Base-by-base conservation (phyloP, 2,329 filamentous ascomycete species). In the Microcyclospora tardicrescens region DNA sequence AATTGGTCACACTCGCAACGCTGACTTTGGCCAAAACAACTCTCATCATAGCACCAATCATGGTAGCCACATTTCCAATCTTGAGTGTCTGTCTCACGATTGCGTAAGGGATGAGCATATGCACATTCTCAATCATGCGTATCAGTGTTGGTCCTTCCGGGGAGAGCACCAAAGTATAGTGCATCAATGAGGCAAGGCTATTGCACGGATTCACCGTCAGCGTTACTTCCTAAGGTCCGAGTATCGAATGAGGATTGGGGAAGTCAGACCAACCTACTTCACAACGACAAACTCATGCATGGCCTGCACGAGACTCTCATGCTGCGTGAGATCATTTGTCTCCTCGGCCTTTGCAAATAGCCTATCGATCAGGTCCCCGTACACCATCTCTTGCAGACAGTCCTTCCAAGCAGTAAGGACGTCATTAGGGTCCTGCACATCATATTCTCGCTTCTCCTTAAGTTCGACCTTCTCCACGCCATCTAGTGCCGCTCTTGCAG, bases 21-120 rank as follows among this genome's bases (percentile, higher is more conserved):
- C 80, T 82, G 40, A 86, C 64, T 61, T 91, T 91, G n/a, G 82
- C 77, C 11, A 91, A 67, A 12, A 87, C 67, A 12, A 89, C 63
- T 38, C 69, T 72, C 56, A 83, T 71, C 70, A 89, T 78, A 41
- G 71, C 82, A 51, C 72, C 81, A 40, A 89, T 78, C 83, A 91
- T 87, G 14, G 77, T 81, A 1, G 82, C 82, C 0, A 82, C 82
- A 54, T 89, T 91, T 5, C 83, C 80, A 11, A 87, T 70, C 31
- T 76, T 74, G 3, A 91, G 63, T 0, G 81, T 84, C 56, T 87
- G 81, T 43, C 77, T 72, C 36, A 87, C 68, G 45, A 84, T 65
- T 32, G 72, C 68, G 55, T 86, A 89, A 0, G 83, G 83, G 0
- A 85, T 62, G 40, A 87, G 65, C 39, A 71, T 74, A 57, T 87